Evolutionary conservation across 345 rosid genomes (phyloP), one percentile per base, ranked within the genome.

Genomic region (Linum tenue): DNA sequence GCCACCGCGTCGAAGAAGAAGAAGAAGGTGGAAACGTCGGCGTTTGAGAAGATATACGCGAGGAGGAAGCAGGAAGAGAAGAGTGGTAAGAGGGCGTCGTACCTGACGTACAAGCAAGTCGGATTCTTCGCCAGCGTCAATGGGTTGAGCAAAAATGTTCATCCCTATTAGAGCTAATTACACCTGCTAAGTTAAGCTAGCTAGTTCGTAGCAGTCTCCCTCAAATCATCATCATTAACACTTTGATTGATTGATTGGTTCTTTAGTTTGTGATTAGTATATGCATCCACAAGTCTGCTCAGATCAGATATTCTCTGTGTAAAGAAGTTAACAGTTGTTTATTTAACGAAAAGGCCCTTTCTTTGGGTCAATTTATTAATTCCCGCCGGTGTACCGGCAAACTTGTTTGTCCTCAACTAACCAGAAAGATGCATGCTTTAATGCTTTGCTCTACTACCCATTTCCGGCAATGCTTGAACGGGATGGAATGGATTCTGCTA

Each of bases 61-160:
- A 79, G 75, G 64, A 82, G 84, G 73, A 84, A 73, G 40, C 31
- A 41, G n/a, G 82, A 64, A 75, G 83, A 81, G 53, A 79, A 75
- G 62, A 22, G 31, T 22, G 78, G 69, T n/a, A 89, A 81, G 65
- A 87, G 83, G 41, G 76, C 72, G 70, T 74, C 94, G 51, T 83
- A 85, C 44, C 73, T 87, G 69, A 92, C 96, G 69, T 89, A 89
- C 73, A 69, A 79, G 67, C 78, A 60, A 37, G 80, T 86, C 36
- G 96, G 96, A 0, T 80, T 89, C 69, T 86, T 89, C 78, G 75
- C 96, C 11, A 83, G 75, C 66, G 81, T 81, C 0, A 82, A 72
- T 69, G 90, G 88, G 7, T 62, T 89, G 55, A 86, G 83, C 80
- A 78, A 69, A 76, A 87, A 86, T 60, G 78, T 89, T 16, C 96